Evolutionary conservation across 352 stramenopile species (phyloP).

Genomic region (Phytophthora ohioensis): DNA sequence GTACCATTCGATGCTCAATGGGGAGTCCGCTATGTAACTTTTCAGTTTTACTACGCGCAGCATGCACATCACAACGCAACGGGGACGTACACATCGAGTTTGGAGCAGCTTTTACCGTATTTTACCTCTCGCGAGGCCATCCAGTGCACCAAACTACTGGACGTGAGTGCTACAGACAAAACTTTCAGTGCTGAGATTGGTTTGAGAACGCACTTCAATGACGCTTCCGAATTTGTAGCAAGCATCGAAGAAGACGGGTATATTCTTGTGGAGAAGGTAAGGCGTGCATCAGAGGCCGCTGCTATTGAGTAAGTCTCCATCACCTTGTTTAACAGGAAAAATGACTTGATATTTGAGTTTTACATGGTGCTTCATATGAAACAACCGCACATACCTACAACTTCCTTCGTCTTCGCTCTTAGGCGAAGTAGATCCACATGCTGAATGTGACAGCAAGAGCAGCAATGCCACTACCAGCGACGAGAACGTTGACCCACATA

Average conservation of each 20-base stretch:
- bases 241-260: constrained; percentile 37
- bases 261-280: constrained; percentile 31
- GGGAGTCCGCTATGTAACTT: constrained; percentile 57
- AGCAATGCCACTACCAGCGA: constrained; percentile 49
- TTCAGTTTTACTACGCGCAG: constrained; percentile 80
- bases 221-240: constrained; percentile 18
- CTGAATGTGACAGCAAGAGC: constrained; percentile 58
- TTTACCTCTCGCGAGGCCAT: constrained; percentile 39
- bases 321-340: constrained; percentile 5
- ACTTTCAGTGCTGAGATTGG: constrained; percentile 31
- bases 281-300: background rate
- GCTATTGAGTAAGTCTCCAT: constrained; percentile 8
- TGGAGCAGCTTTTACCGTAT: constrained; percentile 44
- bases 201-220: constrained; percentile 6
- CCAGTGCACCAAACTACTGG: constrained; percentile 31
- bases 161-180: constrained; percentile 25
- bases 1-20: constrained; percentile 58
- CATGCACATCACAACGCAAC: constrained; percentile 43
- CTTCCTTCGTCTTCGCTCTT: constrained; percentile 14
- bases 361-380: constrained; percentile 26
- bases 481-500: constrained; percentile 55
- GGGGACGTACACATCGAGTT: constrained; percentile 40
- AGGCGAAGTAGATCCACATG: constrained; percentile 66
- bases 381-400: constrained; percentile 26
- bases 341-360: constrained; percentile 29